Evolutionary conservation across 805 yeast genomes (phyloP), one percentile per base, ranked within the genome.

Genomic region (Starmerella bombi): DNA sequence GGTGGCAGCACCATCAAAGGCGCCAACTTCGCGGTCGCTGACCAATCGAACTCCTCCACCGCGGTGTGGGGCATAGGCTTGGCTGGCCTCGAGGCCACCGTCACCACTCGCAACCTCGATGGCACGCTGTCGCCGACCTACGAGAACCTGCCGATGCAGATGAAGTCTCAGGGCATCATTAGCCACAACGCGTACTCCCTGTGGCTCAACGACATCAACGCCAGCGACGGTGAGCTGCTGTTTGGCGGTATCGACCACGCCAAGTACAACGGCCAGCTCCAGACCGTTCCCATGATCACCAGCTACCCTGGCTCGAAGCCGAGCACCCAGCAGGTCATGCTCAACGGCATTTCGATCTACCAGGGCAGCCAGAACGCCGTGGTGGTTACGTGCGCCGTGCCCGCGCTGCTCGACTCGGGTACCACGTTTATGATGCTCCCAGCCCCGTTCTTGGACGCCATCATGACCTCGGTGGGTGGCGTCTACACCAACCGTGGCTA

Each of bases 11-110:
- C 69, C 15, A 59, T 67, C 5, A 63, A 77, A 9, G 49, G 64
- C 1, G 62, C 80, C 23, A 72, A 83, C 6, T 71, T 86, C 59
- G 95, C 93, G 1, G 73, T 83, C 20, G 91, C 81, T 7, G 74
- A 75, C 53, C 55, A 59, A 25, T 70, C 91, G 1, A 74, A 75
- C 48, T 75, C 91, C 3, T 59, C 73, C 7, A 59, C 66, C 47
- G 88, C 93, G 39, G 62, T 63, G 16, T 50, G 61, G 46, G 67
- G 67, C 10, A 55, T 62, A 22, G 66, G 66, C 14, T 51, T 57
- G 33, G 41, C 45, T 9, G 45, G 52, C 16, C 50, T 53, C 30
- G 67, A 63, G 52, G 54, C 65, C 17, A 50, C 51, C 22, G 50
- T 38, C 74, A 30, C 32, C n/a, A 35, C 45, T n/a, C 31, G 45